Evolutionary conservation across 2,329 filamentous ascomycete genomes (phyloP), one percentile per base, ranked within the genome.

Genomic region (Pseudogymnoascus sp.): DNA sequence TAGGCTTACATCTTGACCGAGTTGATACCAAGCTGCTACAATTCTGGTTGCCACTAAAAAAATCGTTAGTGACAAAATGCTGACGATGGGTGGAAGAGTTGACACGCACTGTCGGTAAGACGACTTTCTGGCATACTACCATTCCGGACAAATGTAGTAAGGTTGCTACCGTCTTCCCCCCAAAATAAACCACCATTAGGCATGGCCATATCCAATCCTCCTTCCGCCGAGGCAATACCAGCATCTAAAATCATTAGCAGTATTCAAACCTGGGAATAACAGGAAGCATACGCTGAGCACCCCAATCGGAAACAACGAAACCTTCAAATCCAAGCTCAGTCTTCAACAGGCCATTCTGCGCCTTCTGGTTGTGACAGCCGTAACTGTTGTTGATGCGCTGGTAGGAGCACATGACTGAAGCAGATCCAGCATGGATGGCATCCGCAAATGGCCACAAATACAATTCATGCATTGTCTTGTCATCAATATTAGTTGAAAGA

Each of bases 371-470:
- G 60, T 86, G 82, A 67, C 87, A 90, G 1, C 84, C 83, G 60
- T 87, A 81, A 37, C 82, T 85, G 60, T 85, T 84, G 69, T 90
- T 90, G 63, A 88, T 78, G 79, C 82, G 82, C 65, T 89, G 86
- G 66, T 95, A 95, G 1, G 86, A 84, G 70, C 89, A 94, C 91
- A 95, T 96, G 58, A 92, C 80, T 15, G 84, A 83, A 0, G 82
- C 89, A 1, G 92, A 90, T 15, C 89, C 89, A 5, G 86, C 89
- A 60, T 82, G 82, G n/a, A 95, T 78, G 12, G 84, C 85, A 65
- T 95, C 87, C 1, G 84, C 86, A 70, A 95, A 95, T 0, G 90
- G 91, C 90, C 90, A 95, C 0, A 85, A 80, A 67, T 95, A 95
- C 1, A 95, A 74, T 72, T 91, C 88, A 67, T 90, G 88, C 63